Percentiles rank a stretch among this genome's conserved stretches.
These are phyloP conservation scores for Eragrostis tef DNA, from an alignment of 202 grass and related monocot species.

Conservation along the genomic window DNA sequence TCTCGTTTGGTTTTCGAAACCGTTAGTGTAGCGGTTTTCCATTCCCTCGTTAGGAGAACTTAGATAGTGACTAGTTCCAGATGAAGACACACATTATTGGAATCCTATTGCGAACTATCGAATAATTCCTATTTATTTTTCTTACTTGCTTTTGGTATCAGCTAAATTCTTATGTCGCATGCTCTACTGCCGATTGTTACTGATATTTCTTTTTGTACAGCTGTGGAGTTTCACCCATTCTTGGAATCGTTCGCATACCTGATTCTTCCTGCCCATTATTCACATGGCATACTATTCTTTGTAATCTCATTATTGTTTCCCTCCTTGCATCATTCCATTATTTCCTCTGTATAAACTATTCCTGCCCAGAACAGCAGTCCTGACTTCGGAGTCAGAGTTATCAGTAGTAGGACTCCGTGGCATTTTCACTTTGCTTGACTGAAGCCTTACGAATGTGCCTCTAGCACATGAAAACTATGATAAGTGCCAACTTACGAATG, in stretches of 20 bases:
- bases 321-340: neutral
- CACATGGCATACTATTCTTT: neutral
- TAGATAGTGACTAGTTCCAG: no score
- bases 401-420: neutral
- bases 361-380: neutral
- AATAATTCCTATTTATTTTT: no score
- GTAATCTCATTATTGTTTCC: conserved; percentile 2
- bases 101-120: no score
- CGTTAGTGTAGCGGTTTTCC: no score
- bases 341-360: neutral
- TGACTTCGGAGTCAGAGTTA: neutral
- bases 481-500: no score
- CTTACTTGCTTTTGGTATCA: neutral
- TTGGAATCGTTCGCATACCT: conserved; percentile 45
- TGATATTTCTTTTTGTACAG: conserved; percentile 54
- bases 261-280: neutral
- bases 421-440: neutral
- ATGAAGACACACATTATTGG: neutral
- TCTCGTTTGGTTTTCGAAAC: no score
- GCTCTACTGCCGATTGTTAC: neutral
- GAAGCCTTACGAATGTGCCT: neutral
- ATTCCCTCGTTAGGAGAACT: no score
- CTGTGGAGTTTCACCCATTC: conserved; percentile 83
- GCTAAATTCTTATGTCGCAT: neutral
- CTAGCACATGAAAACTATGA: neutral